These are phyloP conservation scores for Coemansia sp. DNA, from an alignment of 192 early-diverging fungal species.

Conservation along the genomic window DNA sequence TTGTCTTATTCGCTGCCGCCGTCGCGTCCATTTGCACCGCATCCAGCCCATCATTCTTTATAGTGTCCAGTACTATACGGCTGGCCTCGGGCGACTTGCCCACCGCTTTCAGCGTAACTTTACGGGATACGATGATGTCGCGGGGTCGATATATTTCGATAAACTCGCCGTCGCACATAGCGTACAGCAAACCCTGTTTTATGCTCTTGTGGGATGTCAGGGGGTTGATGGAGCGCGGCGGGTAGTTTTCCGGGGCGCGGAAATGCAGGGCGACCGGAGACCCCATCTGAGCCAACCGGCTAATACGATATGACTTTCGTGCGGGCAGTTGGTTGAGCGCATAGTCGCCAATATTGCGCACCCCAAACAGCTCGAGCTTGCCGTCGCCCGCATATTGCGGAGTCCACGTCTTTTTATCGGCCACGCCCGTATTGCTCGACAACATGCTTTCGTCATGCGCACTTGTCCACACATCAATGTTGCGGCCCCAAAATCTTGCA, in stretches of 20 bases:
- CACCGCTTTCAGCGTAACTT: conserved; percentile 66
- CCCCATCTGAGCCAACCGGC: conserved; percentile 67
- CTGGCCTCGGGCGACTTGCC: conserved; percentile 56
- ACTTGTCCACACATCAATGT: conserved; percentile 69
- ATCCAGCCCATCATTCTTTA: conserved; percentile 50
- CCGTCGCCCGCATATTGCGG: conserved; percentile 70
- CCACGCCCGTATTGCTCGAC: conserved; percentile 51
- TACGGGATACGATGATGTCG: conserved; percentile 60
- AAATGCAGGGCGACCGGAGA: conserved; percentile 60
- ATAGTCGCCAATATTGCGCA: conserved; percentile 63
- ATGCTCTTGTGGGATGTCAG: conserved; percentile 34
- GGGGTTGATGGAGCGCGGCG: conserved; percentile 26
- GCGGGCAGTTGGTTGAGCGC: conserved; percentile 63
- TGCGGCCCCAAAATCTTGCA: conserved; percentile 68
- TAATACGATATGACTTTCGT: conserved; percentile 56
- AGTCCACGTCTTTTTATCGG: conserved; percentile 59
- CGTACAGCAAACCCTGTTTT: conserved; percentile 57
- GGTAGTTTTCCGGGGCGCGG: conserved; percentile 51
- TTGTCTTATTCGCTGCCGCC: conserved; percentile 36
- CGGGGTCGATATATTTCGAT: conserved; percentile 65
- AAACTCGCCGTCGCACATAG: conserved; percentile 81
- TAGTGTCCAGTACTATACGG: conserved; percentile 61
- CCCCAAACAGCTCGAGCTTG: conserved; percentile 65
- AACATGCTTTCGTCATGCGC: conserved; percentile 49
- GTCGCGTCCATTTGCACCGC: conserved; percentile 55